Conservation (phyloP, 2,329 filamentous ascomycete species). For the Aschersonia sp. region DNA sequence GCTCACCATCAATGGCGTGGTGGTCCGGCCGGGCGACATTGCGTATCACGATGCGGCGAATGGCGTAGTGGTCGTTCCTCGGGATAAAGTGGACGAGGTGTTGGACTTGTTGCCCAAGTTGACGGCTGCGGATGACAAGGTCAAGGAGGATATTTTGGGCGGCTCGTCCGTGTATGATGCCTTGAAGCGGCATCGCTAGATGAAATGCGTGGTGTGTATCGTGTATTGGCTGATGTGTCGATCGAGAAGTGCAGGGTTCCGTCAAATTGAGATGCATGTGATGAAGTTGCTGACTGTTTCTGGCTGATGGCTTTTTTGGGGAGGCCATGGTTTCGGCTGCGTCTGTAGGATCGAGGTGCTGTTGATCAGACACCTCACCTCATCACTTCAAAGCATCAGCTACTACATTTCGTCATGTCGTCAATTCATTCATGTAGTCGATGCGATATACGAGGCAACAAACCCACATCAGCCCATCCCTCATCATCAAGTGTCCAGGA, state of each 20-base stretch:
- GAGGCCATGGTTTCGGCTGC: too few relatives aligned
- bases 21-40: constrained; percentile 44
- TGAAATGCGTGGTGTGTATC: background rate
- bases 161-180: constrained; percentile 52
- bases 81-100: constrained; percentile 42
- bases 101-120: constrained; percentile 42
- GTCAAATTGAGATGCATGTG: too few relatives aligned
- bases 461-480: constrained; percentile 6
- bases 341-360: too few relatives aligned
- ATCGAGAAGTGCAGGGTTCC: too few relatives aligned
- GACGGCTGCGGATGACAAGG: constrained; percentile 38
- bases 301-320: too few relatives aligned
- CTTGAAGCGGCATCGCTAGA: constrained; percentile 40
- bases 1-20: constrained; percentile 26
- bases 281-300: too few relatives aligned
- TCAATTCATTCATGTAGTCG: constrained; percentile 20
- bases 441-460: constrained; percentile 16
- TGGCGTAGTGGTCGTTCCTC: constrained; percentile 55
- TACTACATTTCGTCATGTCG: constrained; percentile 12
- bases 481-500: constrained; percentile 10
- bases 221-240: too few relatives aligned
- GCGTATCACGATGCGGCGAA: constrained; percentile 57
- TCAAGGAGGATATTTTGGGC: constrained; percentile 48
- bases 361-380: too few relatives aligned
- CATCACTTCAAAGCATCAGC: too few relatives aligned